Percentiles rank a stretch among this genome's conserved stretches.
Conservation (phyloP, 2,329 filamentous ascomycete genomes). For the Fusarium verticillioides region DNA sequence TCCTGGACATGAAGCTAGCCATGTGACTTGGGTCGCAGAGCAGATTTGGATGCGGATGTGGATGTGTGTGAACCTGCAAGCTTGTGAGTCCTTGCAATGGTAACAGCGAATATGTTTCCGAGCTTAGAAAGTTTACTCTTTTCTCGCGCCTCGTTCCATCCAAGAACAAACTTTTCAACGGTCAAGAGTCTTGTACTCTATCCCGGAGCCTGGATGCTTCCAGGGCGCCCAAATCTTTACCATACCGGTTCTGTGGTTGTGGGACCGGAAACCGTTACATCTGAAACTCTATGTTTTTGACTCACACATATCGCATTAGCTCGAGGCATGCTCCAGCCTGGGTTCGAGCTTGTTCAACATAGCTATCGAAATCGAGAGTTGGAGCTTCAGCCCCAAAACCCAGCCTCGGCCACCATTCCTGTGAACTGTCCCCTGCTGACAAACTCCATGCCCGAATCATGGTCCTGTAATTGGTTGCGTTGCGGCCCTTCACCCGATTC, state of each 20-base stretch:
- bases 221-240: slow-evolving; percentile 18
- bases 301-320: slow-evolving; percentile 35
- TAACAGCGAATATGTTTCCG: slow-evolving; percentile 19
- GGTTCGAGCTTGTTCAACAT: slow-evolving; percentile 3
- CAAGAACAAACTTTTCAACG: slow-evolving; percentile 31
- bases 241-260: slow-evolving; percentile 30
- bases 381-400: slow-evolving; percentile 22
- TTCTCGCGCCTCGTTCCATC: slow-evolving; percentile 22
- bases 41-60: slow-evolving; percentile 5
- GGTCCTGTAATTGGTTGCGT: background rate
- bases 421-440: background rate
- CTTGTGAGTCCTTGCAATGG: slow-evolving; percentile 17
- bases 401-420: slow-evolving; percentile 24
- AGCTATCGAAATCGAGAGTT: slow-evolving; percentile 1
- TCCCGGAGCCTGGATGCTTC: slow-evolving; percentile 18
- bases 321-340: slow-evolving; percentile 12
- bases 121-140: slow-evolving; percentile 31
- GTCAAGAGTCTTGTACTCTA: slow-evolving; percentile 19
- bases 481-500: slow-evolving; percentile 7
- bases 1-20: slow-evolving; percentile 22
- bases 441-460: background rate
- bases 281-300: slow-evolving; percentile 32
- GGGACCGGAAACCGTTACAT: slow-evolving; percentile 39
- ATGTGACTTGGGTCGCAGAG: slow-evolving; percentile 33
- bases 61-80: slow-evolving; percentile 11